Percentiles rank a stretch among this genome's conserved stretches.
phyloP scores from a whole-genome alignment of 2,329 filamentous ascomycete species.

The Nemania diffusa region DNA sequence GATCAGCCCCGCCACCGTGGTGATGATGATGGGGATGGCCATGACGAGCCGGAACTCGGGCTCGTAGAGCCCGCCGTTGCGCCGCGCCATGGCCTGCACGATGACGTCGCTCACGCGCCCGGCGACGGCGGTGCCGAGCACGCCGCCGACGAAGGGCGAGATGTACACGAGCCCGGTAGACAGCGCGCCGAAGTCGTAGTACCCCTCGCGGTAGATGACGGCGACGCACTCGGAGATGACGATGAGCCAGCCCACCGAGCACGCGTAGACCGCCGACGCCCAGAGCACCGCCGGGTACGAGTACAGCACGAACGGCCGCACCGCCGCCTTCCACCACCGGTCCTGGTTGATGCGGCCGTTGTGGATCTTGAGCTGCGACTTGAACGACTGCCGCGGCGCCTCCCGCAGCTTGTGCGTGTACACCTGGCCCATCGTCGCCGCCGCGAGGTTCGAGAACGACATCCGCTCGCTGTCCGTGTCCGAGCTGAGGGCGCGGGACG shows the following conservation, averaged over 20 bases:
- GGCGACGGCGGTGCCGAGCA: slow-evolving; percentile 91
- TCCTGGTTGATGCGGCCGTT: slow-evolving; percentile 82
- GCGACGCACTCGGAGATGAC: slow-evolving; percentile 90
- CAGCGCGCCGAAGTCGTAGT: slow-evolving; percentile 84
- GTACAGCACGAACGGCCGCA: slow-evolving; percentile 86
- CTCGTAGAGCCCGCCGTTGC: slow-evolving; percentile 94
- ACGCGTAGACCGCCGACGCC: slow-evolving; percentile 85
- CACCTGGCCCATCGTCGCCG: slow-evolving; percentile 51
- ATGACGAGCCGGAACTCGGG: slow-evolving; percentile 93
- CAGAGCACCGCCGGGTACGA: slow-evolving; percentile 90
- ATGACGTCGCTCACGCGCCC: slow-evolving; percentile 88
- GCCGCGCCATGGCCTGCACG: slow-evolving; percentile 81
- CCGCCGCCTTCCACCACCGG: slow-evolving; percentile 79
- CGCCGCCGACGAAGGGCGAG: slow-evolving; percentile 86
- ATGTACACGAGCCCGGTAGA: slow-evolving; percentile 89
- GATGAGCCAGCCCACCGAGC: slow-evolving; percentile 94
- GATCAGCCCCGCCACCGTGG: slow-evolving; percentile 87
- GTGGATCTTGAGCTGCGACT: slow-evolving; percentile 78
- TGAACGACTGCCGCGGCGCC: slow-evolving; percentile 75
- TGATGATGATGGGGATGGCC: slow-evolving; percentile 80
- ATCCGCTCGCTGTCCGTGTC: slow-evolving; percentile 58
- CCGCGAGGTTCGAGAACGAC: slow-evolving; percentile 50
- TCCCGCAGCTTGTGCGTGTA: slow-evolving; percentile 79
- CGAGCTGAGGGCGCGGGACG: slow-evolving; percentile 27
- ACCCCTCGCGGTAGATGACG: slow-evolving; percentile 76